Base-by-base conservation (phyloP, 495 filamentous ascomycete genomes). In the Ascobolus immersus region DNA sequence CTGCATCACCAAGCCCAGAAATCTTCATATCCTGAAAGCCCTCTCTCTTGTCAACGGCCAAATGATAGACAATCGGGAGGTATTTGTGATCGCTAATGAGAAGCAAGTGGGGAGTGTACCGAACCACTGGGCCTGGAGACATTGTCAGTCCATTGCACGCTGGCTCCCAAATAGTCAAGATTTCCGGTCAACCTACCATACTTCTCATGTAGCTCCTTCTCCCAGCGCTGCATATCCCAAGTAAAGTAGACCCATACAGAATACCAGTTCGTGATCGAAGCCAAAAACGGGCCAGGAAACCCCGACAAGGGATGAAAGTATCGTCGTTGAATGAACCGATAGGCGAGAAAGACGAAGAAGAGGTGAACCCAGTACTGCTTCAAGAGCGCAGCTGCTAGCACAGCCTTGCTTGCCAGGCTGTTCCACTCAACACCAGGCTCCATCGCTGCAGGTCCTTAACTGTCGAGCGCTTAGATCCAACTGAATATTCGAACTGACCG, bases 61-160 rank as follows among this genome's bases (percentile, higher is more conserved):
- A 37, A 26, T 37, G 22, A 25, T 38, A 48, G 33, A 39, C 37
- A 10, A 14, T 34, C 8, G 35, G 38, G 18, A 40, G 38, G 35
- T 38, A 41, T 24, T 48, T 35, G 2, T 65, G 62, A 6, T 61
- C 62, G 1, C 61, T 45, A 29, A 69, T 47, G 0, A 62, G 60
- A 17, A 69, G 52, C 44, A 67, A 58, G 43, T 62, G 56, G n/a
- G 66, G 66, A 1, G 52, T 55, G 26, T 64, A 60, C 15, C 66
- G 57, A 30, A 70, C 64, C 23, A 69, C 45, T 18, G 61, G 56
- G 17, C 65, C 66, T 25, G n/a, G n/a, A n/a, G n/a, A n/a, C n/a
- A n/a, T n/a, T n/a, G n/a, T n/a, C n/a, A n/a, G n/a, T n/a, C n/a
- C n/a, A n/a, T n/a, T n/a, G n/a, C n/a, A n/a, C n/a, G n/a, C n/a